Percentiles rank a stretch among this genome's conserved stretches.
phyloP scores from a whole-genome alignment of 805 yeast species.

The Yamadazyma sp. region DNA sequence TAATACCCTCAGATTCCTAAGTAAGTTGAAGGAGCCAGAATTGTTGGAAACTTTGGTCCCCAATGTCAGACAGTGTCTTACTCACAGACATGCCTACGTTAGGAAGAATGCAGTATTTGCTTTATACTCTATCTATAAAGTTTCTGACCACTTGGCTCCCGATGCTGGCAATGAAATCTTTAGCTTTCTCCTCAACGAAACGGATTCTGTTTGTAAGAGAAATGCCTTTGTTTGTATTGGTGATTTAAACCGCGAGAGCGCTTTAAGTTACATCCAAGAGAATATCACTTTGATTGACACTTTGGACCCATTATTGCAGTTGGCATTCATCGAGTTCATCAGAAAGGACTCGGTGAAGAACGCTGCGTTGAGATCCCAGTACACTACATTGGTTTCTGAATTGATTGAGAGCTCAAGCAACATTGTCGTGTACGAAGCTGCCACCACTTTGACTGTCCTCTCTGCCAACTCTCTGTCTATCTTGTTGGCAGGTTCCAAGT shows the following conservation, averaged over 20 bases:
- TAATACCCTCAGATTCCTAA: conserved; percentile 85
- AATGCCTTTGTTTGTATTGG: conserved; percentile 91
- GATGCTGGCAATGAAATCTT: conserved; percentile 89
- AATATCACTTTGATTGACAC: conserved; percentile 58
- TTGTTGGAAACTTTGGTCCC: conserved; percentile 94
- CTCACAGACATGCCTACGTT: conserved; percentile 96
- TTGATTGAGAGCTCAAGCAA: conserved; percentile 67
- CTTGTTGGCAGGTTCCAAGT: conserved; percentile 77
- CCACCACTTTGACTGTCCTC: conserved; percentile 68
- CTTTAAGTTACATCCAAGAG: conserved; percentile 77
- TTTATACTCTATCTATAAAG: conserved; percentile 74
- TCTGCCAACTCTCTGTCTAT: conserved; percentile 67
- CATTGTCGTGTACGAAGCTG: conserved; percentile 88
- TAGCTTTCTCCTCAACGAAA: conserved; percentile 73
- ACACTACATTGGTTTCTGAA: conserved; percentile 69
- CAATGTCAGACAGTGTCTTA: conserved; percentile 84
- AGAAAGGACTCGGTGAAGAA: conserved; percentile 71
- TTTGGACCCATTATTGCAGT: conserved; percentile 81
- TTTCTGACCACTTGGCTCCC: conserved; percentile 84
- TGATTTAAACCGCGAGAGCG: conserved; percentile 78
- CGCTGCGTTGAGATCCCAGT: conserved; percentile 66
- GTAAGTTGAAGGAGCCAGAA: conserved; percentile 90
- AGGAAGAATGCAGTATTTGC: conserved; percentile 97
- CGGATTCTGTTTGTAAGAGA: conserved; percentile 91
- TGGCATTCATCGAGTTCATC: conserved; percentile 88